Evolutionary conservation across 306 rosid genomes (phyloP).

Genomic region (Carpinus fangiana): DNA sequence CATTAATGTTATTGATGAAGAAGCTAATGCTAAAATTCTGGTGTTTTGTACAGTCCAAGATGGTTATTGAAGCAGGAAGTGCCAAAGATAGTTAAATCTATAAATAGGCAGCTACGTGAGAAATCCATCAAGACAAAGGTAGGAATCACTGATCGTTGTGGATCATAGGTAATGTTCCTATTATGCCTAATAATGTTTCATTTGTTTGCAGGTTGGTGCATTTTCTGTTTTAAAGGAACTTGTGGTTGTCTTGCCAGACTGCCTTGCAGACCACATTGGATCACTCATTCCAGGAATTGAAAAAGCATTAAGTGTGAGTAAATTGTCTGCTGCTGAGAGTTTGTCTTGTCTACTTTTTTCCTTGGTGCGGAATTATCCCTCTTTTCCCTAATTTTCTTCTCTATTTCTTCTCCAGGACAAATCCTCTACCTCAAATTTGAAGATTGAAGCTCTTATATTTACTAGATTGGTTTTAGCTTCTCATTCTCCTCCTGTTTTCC

Average conservation of each 20-base stretch:
- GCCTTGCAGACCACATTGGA: slow-evolving; percentile 96
- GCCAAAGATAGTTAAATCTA: slow-evolving; percentile 81
- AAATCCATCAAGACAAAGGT: slow-evolving; percentile 99
- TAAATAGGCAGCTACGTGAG: slow-evolving; percentile 94
- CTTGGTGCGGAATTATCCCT: slow-evolving; percentile 19
- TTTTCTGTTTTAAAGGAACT: slow-evolving; percentile 97
- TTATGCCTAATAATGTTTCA: slow-evolving; percentile 25
- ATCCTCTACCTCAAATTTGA: slow-evolving; percentile 95
- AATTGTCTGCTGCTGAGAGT: slow-evolving; percentile 14
- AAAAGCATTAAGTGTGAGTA: slow-evolving; percentile 84
- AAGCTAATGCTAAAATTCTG: slow-evolving; percentile 35
- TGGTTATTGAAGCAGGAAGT: slow-evolving; percentile 99
- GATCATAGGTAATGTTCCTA: slow-evolving; percentile 16
- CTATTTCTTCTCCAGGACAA: slow-evolving; percentile 61
- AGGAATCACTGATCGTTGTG: slow-evolving; percentile 18
- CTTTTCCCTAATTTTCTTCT: slow-evolving; percentile 11
- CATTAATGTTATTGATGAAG: slow-evolving; percentile 10
- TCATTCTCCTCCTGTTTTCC: slow-evolving; percentile 93
- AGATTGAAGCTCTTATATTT: slow-evolving; percentile 93
- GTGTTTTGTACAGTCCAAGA: slow-evolving; percentile 73
- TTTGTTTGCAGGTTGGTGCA: slow-evolving; percentile 83
- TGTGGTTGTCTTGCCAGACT: slow-evolving; percentile 95
- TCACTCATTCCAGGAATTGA: slow-evolving; percentile 99
- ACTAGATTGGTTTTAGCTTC: slow-evolving; percentile 90
- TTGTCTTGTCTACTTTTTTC: slow-evolving; percentile 1